phyloP scores from a whole-genome alignment of 768 basidiomycete genomes.

The Sarcodon sp. region DNA sequence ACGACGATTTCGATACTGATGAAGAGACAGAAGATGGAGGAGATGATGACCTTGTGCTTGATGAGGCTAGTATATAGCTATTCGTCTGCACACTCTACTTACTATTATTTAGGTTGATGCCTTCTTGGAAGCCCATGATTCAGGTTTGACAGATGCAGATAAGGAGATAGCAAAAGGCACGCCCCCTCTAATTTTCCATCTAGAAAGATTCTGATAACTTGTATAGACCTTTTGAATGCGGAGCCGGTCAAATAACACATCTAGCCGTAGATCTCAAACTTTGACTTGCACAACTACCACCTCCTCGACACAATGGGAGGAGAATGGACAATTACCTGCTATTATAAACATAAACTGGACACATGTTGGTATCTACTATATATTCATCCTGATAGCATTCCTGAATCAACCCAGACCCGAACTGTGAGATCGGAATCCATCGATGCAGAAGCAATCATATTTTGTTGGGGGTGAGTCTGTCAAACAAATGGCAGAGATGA shows the following conservation, averaged over 20 bases:
- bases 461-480: slow-evolving; percentile 76
- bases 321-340: too few species aligned
- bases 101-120: slow-evolving; percentile 57
- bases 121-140: slow-evolving; percentile 89
- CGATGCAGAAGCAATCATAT: slow-evolving; percentile 81
- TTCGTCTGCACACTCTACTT: neutral
- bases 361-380: too few species aligned
- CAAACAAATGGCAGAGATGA: neutral
- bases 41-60: slow-evolving; percentile 57
- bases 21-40: slow-evolving; percentile 38
- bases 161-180: slow-evolving; percentile 65
- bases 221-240: slow-evolving; percentile 44
- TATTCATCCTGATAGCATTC: slow-evolving; percentile 2
- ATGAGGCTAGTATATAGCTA: slow-evolving; percentile 46
- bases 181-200: slow-evolving; percentile 9
- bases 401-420: slow-evolving; percentile 65
- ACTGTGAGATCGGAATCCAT: slow-evolving; percentile 77
- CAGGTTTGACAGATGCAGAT: slow-evolving; percentile 70
- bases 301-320: too few species aligned
- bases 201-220: neutral
- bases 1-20: slow-evolving; percentile 40
- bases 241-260: slow-evolving; percentile 37
- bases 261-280: slow-evolving; percentile 1
- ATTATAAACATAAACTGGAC: too few species aligned
- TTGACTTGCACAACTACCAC: slow-evolving; percentile 3